Conservation (phyloP, 768 basidiomycete species). For the Lentinus brumalis region DNA sequence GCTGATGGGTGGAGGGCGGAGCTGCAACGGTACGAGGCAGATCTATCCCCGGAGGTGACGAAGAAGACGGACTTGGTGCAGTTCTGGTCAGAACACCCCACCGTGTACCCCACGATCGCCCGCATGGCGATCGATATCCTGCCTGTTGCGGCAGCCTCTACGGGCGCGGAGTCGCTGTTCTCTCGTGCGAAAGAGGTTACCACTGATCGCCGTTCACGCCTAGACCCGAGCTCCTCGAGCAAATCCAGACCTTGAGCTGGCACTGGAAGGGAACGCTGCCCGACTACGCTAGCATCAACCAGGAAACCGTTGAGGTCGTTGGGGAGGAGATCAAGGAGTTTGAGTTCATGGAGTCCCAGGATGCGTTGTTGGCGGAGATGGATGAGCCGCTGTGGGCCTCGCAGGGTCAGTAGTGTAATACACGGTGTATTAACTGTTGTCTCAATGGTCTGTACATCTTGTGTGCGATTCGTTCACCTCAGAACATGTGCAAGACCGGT, state of each 20-base stretch:
- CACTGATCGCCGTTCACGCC: not conserved
- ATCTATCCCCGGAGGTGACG: conserved; percentile 10
- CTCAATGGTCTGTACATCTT: too few relatives aligned
- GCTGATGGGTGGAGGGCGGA: conserved; percentile 12
- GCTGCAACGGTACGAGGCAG: conserved; percentile 19
- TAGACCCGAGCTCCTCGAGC: conserved; percentile 10
- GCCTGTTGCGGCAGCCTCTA: conserved; percentile 8
- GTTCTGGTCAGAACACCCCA: conserved; percentile 17
- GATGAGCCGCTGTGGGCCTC: not conserved
- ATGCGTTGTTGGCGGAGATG: not conserved
- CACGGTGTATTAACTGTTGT: too few relatives aligned
- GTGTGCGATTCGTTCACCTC: too few relatives aligned
- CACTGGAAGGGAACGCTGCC: conserved; percentile 6
- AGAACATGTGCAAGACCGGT: too few relatives aligned
- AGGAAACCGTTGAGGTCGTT: not conserved
- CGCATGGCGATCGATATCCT: conserved; percentile 16
- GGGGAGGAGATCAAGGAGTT: not conserved
- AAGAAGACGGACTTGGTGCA: conserved; percentile 20
- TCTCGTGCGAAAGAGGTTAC: conserved; percentile 11
- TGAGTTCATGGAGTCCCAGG: not conserved
- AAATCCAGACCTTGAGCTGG: conserved; percentile 16
- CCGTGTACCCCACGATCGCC: conserved; percentile 9
- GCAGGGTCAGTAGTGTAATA: not conserved
- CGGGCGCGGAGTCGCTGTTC: conserved; percentile 19
- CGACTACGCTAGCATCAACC: not conserved